phyloP scores from a whole-genome alignment of 129 eudicot species.

The Flaveria robusta region DNA sequence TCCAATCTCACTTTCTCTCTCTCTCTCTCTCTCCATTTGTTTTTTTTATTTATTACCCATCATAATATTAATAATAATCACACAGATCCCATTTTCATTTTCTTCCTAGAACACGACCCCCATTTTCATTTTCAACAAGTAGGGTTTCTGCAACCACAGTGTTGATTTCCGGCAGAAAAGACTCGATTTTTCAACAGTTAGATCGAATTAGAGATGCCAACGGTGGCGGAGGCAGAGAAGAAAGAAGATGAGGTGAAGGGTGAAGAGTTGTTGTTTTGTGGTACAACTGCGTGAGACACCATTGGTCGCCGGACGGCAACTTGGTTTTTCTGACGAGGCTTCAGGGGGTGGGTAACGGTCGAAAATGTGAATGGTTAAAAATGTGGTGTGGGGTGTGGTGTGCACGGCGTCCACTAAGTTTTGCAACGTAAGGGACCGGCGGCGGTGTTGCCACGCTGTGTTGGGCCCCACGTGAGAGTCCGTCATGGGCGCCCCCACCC shows the following conservation, averaged over 20 bases:
- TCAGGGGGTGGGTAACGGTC: too few species aligned
- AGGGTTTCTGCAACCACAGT: conserved; percentile 43
- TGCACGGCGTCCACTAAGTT: too few species aligned
- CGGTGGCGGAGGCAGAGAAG: conserved; percentile 39
- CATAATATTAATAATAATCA: background rate
- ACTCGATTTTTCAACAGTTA: background rate
- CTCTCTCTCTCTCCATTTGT: background rate
- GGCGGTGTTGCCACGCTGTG: too few species aligned
- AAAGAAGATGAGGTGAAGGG: conserved; percentile 51
- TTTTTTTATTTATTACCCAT: conserved; percentile 4
- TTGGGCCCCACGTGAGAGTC: too few species aligned
- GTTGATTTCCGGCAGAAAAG: conserved; percentile 5
- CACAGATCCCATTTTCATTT: too few species aligned
- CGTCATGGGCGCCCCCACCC: too few species aligned
- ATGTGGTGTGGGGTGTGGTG: too few species aligned
- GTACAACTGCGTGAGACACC: conserved; percentile 78
- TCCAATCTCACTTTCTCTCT: conserved; percentile 5
- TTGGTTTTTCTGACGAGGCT: conserved; percentile 77
- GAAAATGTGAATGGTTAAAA: too few species aligned
- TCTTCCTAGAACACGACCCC: conserved; percentile 7
- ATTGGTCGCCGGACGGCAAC: conserved; percentile 69
- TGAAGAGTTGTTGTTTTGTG: conserved; percentile 87
- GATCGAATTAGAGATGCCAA: conserved; percentile 48
- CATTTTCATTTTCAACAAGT: conserved; percentile 3
- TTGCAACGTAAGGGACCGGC: too few species aligned